phyloP scores from a whole-genome alignment of 2,329 filamentous ascomycete species.

The Tolypocladium album region DNA sequence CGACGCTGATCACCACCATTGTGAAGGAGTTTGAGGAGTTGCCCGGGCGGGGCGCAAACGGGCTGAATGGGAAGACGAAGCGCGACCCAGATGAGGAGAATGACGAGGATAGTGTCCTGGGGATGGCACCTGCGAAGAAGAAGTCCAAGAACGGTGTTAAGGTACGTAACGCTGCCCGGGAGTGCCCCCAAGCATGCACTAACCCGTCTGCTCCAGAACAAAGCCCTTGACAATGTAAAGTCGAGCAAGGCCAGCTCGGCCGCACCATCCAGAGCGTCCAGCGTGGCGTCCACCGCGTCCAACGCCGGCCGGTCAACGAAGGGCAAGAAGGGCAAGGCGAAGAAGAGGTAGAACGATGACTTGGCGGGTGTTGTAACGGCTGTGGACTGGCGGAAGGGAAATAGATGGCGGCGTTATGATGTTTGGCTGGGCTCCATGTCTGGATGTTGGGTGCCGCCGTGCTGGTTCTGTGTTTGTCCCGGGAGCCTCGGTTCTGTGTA shows the following conservation, averaged over 20 bases:
- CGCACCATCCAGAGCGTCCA: constrained; percentile 74
- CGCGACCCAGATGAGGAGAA: constrained; percentile 72
- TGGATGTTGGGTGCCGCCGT: neutral
- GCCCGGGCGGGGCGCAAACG: constrained; percentile 43
- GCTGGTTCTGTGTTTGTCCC: neutral
- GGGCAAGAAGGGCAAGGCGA: constrained; percentile 23
- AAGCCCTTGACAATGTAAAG: constrained; percentile 83
- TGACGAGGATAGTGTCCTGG: constrained; percentile 70
- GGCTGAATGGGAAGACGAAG: constrained; percentile 59
- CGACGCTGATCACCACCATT: constrained; percentile 86
- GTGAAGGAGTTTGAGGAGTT: constrained; percentile 84
- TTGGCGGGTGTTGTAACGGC: neutral
- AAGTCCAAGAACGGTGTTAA: constrained; percentile 84
- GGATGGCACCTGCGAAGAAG: constrained; percentile 83
- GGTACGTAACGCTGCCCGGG: constrained; percentile 34
- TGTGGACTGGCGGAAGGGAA: neutral
- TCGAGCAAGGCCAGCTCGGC: constrained; percentile 67
- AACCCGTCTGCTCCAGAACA: constrained; percentile 53
- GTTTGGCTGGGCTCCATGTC: neutral
- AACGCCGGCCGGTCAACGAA: constrained; percentile 41
- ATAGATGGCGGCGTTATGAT: neutral
- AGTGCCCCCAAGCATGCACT: neutral
- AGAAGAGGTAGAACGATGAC: constrained; percentile 10
- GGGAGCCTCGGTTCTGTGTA: neutral
- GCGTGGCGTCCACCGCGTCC: constrained; percentile 68